Percentiles rank a stretch among this genome's conserved stretches.
Evolutionary conservation across 2,329 filamentous ascomycete genomes (phyloP).

Genomic region (Zarea fungicola): DNA sequence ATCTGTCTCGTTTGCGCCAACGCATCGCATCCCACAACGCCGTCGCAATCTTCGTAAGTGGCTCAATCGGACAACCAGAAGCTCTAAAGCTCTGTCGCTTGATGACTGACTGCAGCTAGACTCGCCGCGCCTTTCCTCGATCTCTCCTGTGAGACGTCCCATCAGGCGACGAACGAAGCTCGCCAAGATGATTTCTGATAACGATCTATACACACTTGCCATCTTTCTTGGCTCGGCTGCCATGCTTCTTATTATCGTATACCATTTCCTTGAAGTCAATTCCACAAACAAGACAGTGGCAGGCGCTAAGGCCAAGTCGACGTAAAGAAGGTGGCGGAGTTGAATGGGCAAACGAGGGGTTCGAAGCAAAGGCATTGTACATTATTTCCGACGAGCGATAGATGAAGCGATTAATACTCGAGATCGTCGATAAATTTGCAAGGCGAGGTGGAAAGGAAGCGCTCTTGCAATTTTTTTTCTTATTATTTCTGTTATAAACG

Average conservation of each 20-base stretch:
- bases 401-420: neutral
- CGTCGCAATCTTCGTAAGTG: neutral
- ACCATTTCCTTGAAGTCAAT: conserved; percentile 96
- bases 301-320: conserved; percentile 18
- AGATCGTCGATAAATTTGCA: neutral
- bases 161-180: conserved; percentile 14
- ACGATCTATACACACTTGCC: conserved; percentile 83
- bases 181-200: conserved; percentile 85
- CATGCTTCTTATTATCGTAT: conserved; percentile 89
- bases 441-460: neutral
- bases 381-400: neutral
- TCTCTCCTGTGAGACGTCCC: conserved; percentile 8
- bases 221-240: conserved; percentile 86
- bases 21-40: neutral
- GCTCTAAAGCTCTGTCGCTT: neutral
- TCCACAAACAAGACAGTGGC: conserved; percentile 14
- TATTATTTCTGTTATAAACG: too few relatives aligned
- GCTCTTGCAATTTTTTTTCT: too few relatives aligned
- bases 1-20: neutral
- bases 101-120: neutral
- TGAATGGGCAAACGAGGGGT: neutral
- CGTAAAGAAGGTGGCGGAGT: neutral
- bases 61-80: neutral
- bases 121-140: neutral
- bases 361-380: conserved; percentile 6